phyloP scores from a whole-genome alignment of 352 stramenopile genomes.

The Bremia lactucae region DNA sequence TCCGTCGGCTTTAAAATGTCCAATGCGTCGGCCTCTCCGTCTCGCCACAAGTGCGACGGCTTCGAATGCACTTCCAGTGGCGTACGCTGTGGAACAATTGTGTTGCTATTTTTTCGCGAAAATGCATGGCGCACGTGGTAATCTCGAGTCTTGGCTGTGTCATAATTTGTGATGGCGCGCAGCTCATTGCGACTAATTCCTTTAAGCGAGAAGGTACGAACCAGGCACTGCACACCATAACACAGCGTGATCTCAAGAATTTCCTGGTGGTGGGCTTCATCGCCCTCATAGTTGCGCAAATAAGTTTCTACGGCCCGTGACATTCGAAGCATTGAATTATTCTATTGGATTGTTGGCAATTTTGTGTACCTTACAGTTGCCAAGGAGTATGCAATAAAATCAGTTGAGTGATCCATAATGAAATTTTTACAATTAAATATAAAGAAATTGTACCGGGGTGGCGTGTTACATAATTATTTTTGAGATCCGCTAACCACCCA shows the following conservation, averaged over 20 bases:
- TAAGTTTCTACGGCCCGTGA: constrained; percentile 47
- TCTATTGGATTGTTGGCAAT: too few species aligned
- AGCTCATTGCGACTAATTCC: constrained; percentile 52
- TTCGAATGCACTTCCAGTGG: constrained; percentile 32
- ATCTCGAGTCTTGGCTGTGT: constrained; percentile 30
- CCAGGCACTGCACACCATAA: constrained; percentile 62
- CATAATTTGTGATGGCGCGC: constrained; percentile 38
- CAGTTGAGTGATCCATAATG: too few species aligned
- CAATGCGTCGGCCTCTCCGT: constrained; percentile 32
- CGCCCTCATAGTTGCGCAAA: constrained; percentile 53
- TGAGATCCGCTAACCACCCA: too few species aligned
- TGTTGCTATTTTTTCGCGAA: not conserved
- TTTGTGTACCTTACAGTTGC: too few species aligned
- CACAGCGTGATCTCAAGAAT: constrained; percentile 60
- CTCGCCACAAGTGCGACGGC: constrained; percentile 54
- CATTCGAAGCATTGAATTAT: too few species aligned
- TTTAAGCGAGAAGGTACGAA: constrained; percentile 52
- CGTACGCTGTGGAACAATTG: not conserved
- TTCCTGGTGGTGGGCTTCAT: constrained; percentile 36
- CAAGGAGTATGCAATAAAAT: too few species aligned
- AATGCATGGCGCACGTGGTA: constrained; percentile 49
- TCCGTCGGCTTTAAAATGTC: constrained; percentile 12
- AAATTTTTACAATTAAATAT: too few species aligned
- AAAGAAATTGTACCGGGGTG: too few species aligned
- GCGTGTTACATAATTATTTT: too few species aligned